Conservation (phyloP, 345 rosid species). For the Dimocarpus longan region DNA sequence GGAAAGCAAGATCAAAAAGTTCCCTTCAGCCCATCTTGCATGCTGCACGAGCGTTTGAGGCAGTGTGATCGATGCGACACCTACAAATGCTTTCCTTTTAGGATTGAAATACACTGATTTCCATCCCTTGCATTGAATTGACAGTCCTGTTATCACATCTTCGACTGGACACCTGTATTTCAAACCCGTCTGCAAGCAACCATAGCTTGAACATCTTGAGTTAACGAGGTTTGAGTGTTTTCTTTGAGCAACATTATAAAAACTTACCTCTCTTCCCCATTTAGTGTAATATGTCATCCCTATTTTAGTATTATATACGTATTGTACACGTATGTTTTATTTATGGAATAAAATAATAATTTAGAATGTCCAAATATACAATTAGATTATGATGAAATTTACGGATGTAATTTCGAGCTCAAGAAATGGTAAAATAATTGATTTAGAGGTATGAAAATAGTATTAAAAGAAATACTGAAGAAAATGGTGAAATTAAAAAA, state of each 20-base stretch:
- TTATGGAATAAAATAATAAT: too few species aligned
- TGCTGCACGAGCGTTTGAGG: conserved; percentile 67
- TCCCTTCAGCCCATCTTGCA: conserved; percentile 83
- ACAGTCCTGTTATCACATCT: conserved; percentile 79
- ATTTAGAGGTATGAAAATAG: too few species aligned
- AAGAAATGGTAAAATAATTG: too few species aligned
- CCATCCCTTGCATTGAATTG: conserved; percentile 75
- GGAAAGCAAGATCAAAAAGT: conserved; percentile 63
- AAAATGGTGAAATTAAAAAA: too few species aligned
- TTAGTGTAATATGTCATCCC: too few species aligned
- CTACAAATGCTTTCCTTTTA: conserved; percentile 57
- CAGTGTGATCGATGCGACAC: conserved; percentile 57
- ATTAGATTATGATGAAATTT: too few species aligned
- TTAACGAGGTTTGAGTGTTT: background rate
- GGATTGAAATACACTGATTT: conserved; percentile 67
- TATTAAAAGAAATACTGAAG: too few species aligned
- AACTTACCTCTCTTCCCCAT: conserved; percentile 74
- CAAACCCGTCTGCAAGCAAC: conserved; percentile 65
- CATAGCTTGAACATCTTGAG: background rate
- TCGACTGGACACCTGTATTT: conserved; percentile 76
- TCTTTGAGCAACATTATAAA: background rate
- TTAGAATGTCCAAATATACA: too few species aligned
- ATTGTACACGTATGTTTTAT: too few species aligned
- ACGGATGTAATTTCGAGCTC: too few species aligned
- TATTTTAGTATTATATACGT: too few species aligned